Conservation (phyloP, 371 early-diverging fungal genomes). For the Mucor ambiguus region DNA sequence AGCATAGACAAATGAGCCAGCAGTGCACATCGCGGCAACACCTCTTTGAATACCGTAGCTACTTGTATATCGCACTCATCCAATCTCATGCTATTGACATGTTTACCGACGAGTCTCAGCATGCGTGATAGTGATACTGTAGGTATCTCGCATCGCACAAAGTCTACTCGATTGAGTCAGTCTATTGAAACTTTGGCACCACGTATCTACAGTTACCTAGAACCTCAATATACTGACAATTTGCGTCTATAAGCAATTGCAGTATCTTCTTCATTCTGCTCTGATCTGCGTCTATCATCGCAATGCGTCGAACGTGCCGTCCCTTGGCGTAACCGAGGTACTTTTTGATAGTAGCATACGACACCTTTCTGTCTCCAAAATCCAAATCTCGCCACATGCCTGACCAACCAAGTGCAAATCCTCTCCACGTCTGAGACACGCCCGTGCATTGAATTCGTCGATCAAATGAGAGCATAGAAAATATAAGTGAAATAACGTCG, state of each 20-base stretch:
- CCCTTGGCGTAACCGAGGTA: slow-evolving; percentile 32
- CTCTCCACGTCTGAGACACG: slow-evolving; percentile 41
- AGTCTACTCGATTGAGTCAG: slow-evolving; percentile 14
- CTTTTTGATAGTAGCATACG: slow-evolving; percentile 18
- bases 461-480: slow-evolving; percentile 35
- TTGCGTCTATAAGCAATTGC: slow-evolving; percentile 25
- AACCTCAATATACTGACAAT: slow-evolving; percentile 36
- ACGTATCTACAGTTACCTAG: slow-evolving; percentile 23
- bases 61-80: slow-evolving; percentile 13
- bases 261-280: slow-evolving; percentile 22
- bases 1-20: slow-evolving; percentile 27
- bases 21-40: slow-evolving; percentile 14
- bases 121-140: slow-evolving; percentile 8
- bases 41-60: slow-evolving; percentile 1
- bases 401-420: slow-evolving; percentile 30
- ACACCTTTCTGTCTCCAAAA: slow-evolving; percentile 19
- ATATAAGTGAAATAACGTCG: slow-evolving; percentile 38
- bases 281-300: slow-evolving; percentile 14
- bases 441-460: slow-evolving; percentile 36
- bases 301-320: slow-evolving; percentile 29
- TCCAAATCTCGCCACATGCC: slow-evolving; percentile 46
- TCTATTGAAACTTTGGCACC: neutral
- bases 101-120: slow-evolving; percentile 30
- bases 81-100: slow-evolving; percentile 24
- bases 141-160: slow-evolving; percentile 24